Percentiles rank a stretch among this genome's conserved stretches.
phyloP scores from a whole-genome alignment of 2,329 filamentous ascomycete species.

The Aspergillus caelatus region DNA sequence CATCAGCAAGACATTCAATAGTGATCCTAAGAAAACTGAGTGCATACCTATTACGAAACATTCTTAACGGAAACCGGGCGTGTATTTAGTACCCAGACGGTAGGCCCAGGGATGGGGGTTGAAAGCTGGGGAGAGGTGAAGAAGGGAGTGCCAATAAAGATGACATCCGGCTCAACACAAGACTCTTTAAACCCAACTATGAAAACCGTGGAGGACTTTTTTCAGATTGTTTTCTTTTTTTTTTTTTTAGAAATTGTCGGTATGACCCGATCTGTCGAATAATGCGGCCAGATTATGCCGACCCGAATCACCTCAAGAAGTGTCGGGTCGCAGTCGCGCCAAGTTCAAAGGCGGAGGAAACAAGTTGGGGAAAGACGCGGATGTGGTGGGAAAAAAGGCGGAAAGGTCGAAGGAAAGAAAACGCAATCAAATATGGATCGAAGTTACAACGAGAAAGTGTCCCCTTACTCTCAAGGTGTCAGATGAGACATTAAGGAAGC shows the following conservation, averaged over 20 bases:
- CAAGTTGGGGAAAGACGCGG: background rate
- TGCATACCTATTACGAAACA: conserved; percentile 55
- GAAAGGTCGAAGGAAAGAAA: background rate
- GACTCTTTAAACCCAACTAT: background rate
- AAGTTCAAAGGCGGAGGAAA: conserved; percentile 1
- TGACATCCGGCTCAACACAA: conserved; percentile 16
- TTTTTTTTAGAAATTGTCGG: background rate
- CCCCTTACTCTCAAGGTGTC: background rate
- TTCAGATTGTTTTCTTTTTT: background rate
- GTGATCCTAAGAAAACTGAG: conserved; percentile 12
- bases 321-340: conserved; percentile 7
- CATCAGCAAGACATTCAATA: conserved; percentile 17
- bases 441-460: background rate
- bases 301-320: conserved; percentile 1
- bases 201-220: background rate
- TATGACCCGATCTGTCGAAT: background rate
- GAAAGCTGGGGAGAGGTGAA: background rate
- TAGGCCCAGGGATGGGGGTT: background rate
- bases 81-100: background rate
- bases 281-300: conserved; percentile 1
- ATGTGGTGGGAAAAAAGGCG: background rate
- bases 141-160: conserved; percentile 4
- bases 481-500: background rate
- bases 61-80: conserved; percentile 23
- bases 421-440: background rate